Base-by-base conservation (phyloP, 352 stramenopile genomes). In the Hyaloperonospora brassicae region DNA sequence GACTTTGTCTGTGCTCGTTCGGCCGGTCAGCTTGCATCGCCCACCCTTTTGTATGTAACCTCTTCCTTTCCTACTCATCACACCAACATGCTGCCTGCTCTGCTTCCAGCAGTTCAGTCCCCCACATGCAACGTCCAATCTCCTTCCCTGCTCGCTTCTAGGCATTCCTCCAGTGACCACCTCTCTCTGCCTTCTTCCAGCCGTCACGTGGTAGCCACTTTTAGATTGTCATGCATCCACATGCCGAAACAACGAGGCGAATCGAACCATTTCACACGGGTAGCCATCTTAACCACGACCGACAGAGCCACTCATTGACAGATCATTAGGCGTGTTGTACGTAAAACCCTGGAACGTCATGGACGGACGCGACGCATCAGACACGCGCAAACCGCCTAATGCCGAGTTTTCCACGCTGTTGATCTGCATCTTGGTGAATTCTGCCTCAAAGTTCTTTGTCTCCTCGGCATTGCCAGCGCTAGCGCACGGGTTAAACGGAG, bases 371-470 rank as follows among this genome's bases (percentile, higher is more conserved):
- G 78, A 90, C 10, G 79, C 74, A 55, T 92, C 79, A 25, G 81
- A 91, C 9, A 84, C 73, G 48, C 79, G 76, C 53, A 88, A 58
- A 25, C 66, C 68, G 41, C 73, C 75, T 27, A 88, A 73, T 36
- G 59, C 62, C 54, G 76, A 84, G 59, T 79, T 87, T 49, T 89
- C 76, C 41, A 92, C 81, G 35, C 79, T 90, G 66, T 92, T 86
- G 64, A 95, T 82, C 57, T 87, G 76, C 85, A 96, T 92, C 47
- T 88, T 89, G 36, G 84, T 96, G 62, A 96, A 96, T 69, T 95
- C 81, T 36, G 67, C 65, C 58, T 96, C 86, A 58, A 96, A 96
- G 72, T 96, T 96, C 55, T 86, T 84, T 10, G 81, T 88, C 55
- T 95, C 84, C 45, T 90, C 81, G 8, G 79, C 56, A 24, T 73